Percentiles rank a stretch among this genome's conserved stretches.
Evolutionary conservation across 805 yeast species (phyloP).

Genomic region (Candida boleticola): DNA sequence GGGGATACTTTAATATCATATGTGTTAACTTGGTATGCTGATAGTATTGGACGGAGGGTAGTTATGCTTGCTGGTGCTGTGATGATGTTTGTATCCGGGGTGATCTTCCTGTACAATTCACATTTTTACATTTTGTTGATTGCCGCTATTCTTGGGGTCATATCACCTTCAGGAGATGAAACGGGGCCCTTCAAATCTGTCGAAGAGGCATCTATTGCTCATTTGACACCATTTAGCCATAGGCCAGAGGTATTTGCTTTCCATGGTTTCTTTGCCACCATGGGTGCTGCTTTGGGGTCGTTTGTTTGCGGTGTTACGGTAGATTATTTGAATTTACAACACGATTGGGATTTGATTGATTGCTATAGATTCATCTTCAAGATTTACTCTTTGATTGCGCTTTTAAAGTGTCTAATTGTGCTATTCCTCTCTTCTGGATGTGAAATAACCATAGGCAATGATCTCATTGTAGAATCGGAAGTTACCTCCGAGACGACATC

Average conservation of each 20-base stretch:
- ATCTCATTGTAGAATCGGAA: not conserved
- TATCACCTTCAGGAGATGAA: slow-evolving; percentile 87
- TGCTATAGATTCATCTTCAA: slow-evolving; percentile 60
- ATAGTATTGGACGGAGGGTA: slow-evolving; percentile 60
- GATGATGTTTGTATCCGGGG: slow-evolving; percentile 68
- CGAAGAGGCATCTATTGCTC: slow-evolving; percentile 82
- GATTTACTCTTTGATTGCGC: slow-evolving; percentile 54
- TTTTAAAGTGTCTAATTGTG: slow-evolving; percentile 50
- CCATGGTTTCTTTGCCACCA: slow-evolving; percentile 65
- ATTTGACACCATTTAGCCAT: slow-evolving; percentile 60
- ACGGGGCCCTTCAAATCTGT: slow-evolving; percentile 88
- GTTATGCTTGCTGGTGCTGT: slow-evolving; percentile 64
- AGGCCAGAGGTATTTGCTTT: slow-evolving; percentile 75
- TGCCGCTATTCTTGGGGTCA: slow-evolving; percentile 82
- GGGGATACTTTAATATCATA: slow-evolving; percentile 79
- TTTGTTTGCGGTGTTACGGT: slow-evolving; percentile 59
- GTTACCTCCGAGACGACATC: slow-evolving; percentile 1
- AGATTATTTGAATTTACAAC: slow-evolving; percentile 36
- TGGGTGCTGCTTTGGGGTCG: slow-evolving; percentile 76
- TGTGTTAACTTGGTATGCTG: slow-evolving; percentile 74
- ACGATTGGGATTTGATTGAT: slow-evolving; percentile 30
- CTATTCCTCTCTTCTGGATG: slow-evolving; percentile 50
- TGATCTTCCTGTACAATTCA: slow-evolving; percentile 55
- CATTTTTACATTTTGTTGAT: slow-evolving; percentile 53
- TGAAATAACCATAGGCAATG: slow-evolving; percentile 33